Evolutionary conservation across 2,329 filamentous ascomycete genomes (phyloP).

Genomic region (Aquanectria penicillioides): DNA sequence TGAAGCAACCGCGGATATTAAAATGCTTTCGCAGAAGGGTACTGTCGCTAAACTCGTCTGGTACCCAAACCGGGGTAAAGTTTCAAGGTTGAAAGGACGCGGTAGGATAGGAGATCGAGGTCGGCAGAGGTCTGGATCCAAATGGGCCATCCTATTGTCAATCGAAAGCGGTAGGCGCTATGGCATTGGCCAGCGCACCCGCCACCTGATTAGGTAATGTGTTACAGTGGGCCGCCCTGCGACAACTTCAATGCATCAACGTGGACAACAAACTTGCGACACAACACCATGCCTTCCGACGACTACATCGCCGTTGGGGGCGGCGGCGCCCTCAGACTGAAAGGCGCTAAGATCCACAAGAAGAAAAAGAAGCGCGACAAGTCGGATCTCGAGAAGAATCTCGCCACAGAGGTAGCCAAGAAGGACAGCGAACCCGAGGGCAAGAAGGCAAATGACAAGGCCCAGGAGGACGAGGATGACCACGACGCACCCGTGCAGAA

Average conservation of each 20-base stretch:
- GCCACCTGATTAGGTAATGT: conserved; percentile 26
- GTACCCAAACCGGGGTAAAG: conserved; percentile 32
- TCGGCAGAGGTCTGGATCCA: conserved; percentile 10
- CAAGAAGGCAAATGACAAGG: conserved; percentile 38
- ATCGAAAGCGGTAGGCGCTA: background rate
- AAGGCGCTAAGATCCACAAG: conserved; percentile 75
- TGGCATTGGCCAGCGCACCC: conserved; percentile 19
- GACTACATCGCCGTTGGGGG: conserved; percentile 75
- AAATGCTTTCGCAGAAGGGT: conserved; percentile 26
- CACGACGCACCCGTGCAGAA: conserved; percentile 60
- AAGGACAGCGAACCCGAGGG: conserved; percentile 32
- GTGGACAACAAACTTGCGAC: background rate
- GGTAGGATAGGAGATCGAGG: conserved; percentile 15
- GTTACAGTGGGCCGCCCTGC: conserved; percentile 2
- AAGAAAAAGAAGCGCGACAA: conserved; percentile 70
- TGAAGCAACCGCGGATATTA: conserved; percentile 17
- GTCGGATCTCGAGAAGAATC: conserved; percentile 58
- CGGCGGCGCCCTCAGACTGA: conserved; percentile 84
- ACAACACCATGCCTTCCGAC: conserved; percentile 70
- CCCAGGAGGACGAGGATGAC: conserved; percentile 43
- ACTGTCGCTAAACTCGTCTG: conserved; percentile 29
- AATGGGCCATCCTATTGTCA: conserved; percentile 9
- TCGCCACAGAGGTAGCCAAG: conserved; percentile 47
- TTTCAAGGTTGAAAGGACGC: conserved; percentile 13
- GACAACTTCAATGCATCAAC: conserved; percentile 14